Base-by-base conservation (phyloP, 306 rosid genomes). In the Vicia faba region DNA sequence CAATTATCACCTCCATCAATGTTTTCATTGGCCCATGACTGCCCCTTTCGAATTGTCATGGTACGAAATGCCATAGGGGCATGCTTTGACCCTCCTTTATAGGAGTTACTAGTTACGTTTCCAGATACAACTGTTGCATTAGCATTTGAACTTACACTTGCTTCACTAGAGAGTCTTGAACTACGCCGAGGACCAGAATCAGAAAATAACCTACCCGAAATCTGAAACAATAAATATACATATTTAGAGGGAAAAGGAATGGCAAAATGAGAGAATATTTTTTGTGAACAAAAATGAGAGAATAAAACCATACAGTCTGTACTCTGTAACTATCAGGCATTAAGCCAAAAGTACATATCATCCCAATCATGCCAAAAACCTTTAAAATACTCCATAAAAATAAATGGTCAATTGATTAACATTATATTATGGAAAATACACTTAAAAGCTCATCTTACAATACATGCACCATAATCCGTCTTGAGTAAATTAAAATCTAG, bases 141-240 rank as follows among this genome's bases (percentile, higher is more conserved):
- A 55, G 78, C 78, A 76, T 83, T 91, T 50, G 86, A 53, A 66
- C 72, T 88, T 70, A 68, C 80, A 72, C 85, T 88, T 33, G 88
- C 68, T 65, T 89, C 96, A 64, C 78, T 81, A 54, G 96, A 77
- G 77, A 89, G 89, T 72, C 98, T 87, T 61, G 89, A 84, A 79
- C 96, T 92, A 66, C 98, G 86, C 69, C 98, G 89, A 59, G 88
- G 91, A 67, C 98, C 96, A 78, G 98, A 92, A 87, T 92, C 98
- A 80, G 91, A 83, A 78, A 91, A 89, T 78, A 87, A 86, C 72
- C 96, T 87, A 75, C 96, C 96, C 23, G 98, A 92, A 76, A 92
- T 89, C 84, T 81, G 82, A 8, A 38, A 50, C 29, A 58, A 66
- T 18, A 66, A 19, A 51, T 53, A 51, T 20, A 51, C 31, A 51